Evolutionary conservation across 768 basidiomycete genomes (phyloP).

Genomic region (Plicaturopsis crispa): DNA sequence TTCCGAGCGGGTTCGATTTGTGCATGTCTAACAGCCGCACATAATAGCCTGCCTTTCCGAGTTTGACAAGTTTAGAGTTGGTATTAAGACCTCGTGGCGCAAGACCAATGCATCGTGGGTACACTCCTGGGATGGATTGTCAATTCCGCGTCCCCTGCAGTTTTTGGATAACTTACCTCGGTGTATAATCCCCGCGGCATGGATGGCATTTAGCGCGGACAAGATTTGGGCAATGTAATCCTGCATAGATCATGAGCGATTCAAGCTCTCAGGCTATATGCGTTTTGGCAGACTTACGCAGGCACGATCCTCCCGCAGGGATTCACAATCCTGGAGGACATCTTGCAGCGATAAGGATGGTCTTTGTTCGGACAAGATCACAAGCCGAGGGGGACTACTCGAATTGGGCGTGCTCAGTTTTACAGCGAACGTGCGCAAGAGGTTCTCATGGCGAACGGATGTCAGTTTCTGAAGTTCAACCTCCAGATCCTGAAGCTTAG

Average conservation of each 20-base stretch:
- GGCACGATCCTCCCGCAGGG: constrained; percentile 66
- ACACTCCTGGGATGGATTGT: too few species aligned
- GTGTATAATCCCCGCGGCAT: constrained; percentile 61
- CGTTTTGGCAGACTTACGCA: constrained; percentile 46
- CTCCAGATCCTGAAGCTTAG: constrained; percentile 64
- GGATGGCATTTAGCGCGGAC: constrained; percentile 59
- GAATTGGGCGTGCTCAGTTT: constrained; percentile 49
- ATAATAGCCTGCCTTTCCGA: constrained; percentile 67
- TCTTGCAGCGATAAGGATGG: constrained; percentile 63
- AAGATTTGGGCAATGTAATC: constrained; percentile 74
- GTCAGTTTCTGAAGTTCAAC: constrained; percentile 56
- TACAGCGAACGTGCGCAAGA: constrained; percentile 61
- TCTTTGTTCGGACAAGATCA: constrained; percentile 65
- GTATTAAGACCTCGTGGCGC: constrained; percentile 37
- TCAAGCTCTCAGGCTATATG: too few species aligned
- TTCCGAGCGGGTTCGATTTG: constrained; percentile 68
- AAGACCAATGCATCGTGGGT: constrained; percentile 56
- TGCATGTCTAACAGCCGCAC: constrained; percentile 73
- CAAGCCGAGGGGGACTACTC: constrained; percentile 42
- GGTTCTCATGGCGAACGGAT: constrained; percentile 52
- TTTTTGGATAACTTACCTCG: too few species aligned
- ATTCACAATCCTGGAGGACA: constrained; percentile 69
- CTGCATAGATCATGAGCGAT: constrained; percentile 25
- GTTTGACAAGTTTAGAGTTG: constrained; percentile 58
- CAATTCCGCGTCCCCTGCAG: too few species aligned